These are phyloP conservation scores for Penicillium samsonianum DNA, from an alignment of 495 filamentous ascomycete species.

Conservation along the genomic window DNA sequence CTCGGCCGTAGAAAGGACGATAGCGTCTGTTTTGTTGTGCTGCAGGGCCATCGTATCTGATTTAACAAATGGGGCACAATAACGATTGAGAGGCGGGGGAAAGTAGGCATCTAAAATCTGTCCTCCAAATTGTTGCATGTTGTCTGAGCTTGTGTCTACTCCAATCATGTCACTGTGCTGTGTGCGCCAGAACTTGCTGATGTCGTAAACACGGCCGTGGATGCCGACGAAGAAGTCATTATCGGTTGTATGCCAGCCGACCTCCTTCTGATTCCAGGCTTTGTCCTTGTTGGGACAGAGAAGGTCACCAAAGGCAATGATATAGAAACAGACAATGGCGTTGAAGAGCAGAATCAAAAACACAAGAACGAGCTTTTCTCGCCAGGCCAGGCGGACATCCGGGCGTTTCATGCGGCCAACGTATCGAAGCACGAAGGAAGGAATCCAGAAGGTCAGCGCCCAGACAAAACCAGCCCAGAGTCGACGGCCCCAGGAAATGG, in stretches of 20 bases:
- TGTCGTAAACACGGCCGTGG: conserved; percentile 88
- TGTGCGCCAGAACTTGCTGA: conserved; percentile 79
- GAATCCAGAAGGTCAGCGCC: conserved; percentile 92
- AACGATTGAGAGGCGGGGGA: conserved; percentile 70
- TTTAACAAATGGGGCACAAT: conserved; percentile 67
- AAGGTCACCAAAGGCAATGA: conserved; percentile 79
- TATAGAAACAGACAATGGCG: conserved; percentile 85
- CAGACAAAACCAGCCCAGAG: conserved; percentile 81
- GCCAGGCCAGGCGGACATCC: conserved; percentile 95
- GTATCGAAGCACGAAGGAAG: conserved; percentile 75
- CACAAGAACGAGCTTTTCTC: conserved; percentile 87
- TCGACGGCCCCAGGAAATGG: conserved; percentile 62
- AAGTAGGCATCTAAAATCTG: conserved; percentile 83
- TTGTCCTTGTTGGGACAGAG: conserved; percentile 93
- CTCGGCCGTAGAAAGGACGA: conserved; percentile 46
- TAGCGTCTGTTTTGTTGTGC: conserved; percentile 61
- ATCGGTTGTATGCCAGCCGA: conserved; percentile 65
- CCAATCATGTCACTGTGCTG: conserved; percentile 71
- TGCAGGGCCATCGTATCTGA: conserved; percentile 52
- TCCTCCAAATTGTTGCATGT: conserved; percentile 78
- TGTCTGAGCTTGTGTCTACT: conserved; percentile 57
- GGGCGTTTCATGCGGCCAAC: conserved; percentile 96
- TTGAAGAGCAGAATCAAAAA: conserved; percentile 82
- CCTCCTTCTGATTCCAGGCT: conserved; percentile 75
- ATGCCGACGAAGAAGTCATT: conserved; percentile 88